A percentile compares a stretch with the other conserved stretches of the same genome.
These are phyloP conservation scores for Arthroderma sp. DNA, from an alignment of 2,329 filamentous ascomycete genomes.

Conservation along the genomic window DNA sequence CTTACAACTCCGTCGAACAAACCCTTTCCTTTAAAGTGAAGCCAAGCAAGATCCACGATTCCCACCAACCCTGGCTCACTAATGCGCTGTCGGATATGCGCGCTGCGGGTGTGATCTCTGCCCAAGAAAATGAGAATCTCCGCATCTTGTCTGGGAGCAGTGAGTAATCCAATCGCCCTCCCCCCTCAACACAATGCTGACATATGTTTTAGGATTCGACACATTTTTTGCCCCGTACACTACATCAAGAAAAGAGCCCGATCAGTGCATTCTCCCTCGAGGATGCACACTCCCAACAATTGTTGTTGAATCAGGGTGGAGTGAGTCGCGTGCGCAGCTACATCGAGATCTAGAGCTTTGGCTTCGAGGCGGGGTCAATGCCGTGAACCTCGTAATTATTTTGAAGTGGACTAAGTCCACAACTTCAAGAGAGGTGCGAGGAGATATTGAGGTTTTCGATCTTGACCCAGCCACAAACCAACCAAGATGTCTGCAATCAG, in stretches of 20 bases:
- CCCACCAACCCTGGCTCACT: too few species aligned
- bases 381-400: constrained; percentile 5
- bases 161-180: too few species aligned
- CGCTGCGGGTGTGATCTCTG: too few species aligned
- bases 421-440: not conserved
- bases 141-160: too few species aligned
- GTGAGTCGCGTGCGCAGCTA: constrained; percentile 2
- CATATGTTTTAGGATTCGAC: not conserved
- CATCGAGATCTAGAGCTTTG: constrained; percentile 8
- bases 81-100: too few species aligned
- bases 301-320: constrained; percentile 7
- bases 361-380: constrained; percentile 3
- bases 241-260: constrained; percentile 6
- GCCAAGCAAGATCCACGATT: too few species aligned
- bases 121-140: too few species aligned
- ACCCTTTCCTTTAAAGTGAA: too few species aligned
- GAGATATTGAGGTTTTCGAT: constrained; percentile 1
- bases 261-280: not conserved
- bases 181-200: too few species aligned
- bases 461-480: constrained; percentile 3
- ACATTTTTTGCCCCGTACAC: constrained; percentile 2
- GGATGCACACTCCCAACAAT: constrained; percentile 4
- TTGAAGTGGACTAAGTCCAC: constrained; percentile 6
- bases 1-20: too few species aligned
- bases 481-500: constrained; percentile 1